Conservation (phyloP, 768 basidiomycete genomes). For the Leccinum subtestaceum region DNA sequence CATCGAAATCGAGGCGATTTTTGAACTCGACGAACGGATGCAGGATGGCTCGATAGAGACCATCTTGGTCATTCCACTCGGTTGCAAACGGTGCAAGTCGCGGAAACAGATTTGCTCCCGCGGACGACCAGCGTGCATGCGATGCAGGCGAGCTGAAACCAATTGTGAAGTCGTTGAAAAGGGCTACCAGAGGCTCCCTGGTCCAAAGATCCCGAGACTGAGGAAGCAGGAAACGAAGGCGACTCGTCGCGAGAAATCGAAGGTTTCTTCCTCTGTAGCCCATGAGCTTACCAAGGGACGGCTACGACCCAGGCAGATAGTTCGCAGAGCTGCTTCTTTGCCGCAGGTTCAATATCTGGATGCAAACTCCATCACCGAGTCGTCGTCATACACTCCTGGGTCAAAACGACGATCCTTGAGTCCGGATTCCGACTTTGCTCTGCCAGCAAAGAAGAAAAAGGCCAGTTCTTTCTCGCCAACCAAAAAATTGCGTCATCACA, state of each 20-base stretch:
- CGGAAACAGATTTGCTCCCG: conserved; percentile 25
- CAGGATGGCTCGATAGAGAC: conserved; percentile 6
- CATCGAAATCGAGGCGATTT: conserved; percentile 24
- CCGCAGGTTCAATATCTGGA: not conserved
- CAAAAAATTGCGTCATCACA: not conserved
- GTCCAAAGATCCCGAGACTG: conserved; percentile 14
- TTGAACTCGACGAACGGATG: conserved; percentile 24
- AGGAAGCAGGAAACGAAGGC: not conserved
- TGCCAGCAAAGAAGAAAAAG: conserved; percentile 10
- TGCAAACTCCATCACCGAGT: not conserved
- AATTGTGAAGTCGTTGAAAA: not conserved
- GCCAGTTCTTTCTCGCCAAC: conserved; percentile 1
- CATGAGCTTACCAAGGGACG: not conserved
- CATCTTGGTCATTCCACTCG: conserved; percentile 22
- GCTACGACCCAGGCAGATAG: not conserved
- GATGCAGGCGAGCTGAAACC: conserved; percentile 14
- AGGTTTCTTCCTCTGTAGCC: not conserved
- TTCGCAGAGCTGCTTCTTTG: not conserved
- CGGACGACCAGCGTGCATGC: conserved; percentile 21
- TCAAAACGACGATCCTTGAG: conserved; percentile 20
- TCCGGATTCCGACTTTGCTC: not conserved
- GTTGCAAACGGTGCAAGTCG: conserved; percentile 18
- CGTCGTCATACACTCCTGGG: not conserved
- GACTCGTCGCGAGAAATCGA: not conserved
- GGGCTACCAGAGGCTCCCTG: conserved; percentile 26